Base-by-base conservation (phyloP, 2,329 filamentous ascomycete genomes). In the Ceratocystis ficicola region DNA sequence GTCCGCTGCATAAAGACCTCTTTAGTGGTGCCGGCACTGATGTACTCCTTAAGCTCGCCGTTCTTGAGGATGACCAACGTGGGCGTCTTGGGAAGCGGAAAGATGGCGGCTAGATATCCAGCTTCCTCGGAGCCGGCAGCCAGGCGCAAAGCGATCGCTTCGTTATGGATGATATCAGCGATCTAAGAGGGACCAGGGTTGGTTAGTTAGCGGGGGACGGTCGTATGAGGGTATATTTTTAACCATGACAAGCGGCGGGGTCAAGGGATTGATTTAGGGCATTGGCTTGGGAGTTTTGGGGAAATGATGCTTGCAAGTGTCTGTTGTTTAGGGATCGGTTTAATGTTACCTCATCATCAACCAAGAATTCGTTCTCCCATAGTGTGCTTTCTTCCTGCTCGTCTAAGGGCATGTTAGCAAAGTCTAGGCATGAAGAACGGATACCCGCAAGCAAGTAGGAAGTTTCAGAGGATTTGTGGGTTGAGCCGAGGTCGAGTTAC, bases 21-120 rank as follows among this genome's bases (percentile, higher is more conserved):
- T 72, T 83, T 86, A 15, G 78, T 75, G 7, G 83, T 80, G 7
- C 86, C 87, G 0, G 83, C 77, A 46, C 84, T 79, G 8, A 95
- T 80, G 73, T 92, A 91, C 73, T 93, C 87, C 71, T 87, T 86
- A 15, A 95, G 77, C 68, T 88, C 83, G 7, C 88, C 90, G 74
- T 90, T 88, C 72, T 86, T 84, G 70, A 96, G 92, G 22, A 95
- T 78, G 17, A 96, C 81, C 7, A 96, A 76, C 1, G 88, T 88
- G 0, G 93, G 92, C n/a, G 85, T 84, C 70, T 84, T 84, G 0
- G 84, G 82, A n/a, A 96, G 78, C 0, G 90, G 89, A 71, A 90
- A 95, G 71, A 96, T 89, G 59, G 89, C 89, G 8, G 86, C 83
- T 15, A 97, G 79, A 71, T 90, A 95, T 5, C 83, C 85, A 8